Conservation (phyloP, 1,284 basidiomycete genomes). For the Leccinum cinnamomeum region DNA sequence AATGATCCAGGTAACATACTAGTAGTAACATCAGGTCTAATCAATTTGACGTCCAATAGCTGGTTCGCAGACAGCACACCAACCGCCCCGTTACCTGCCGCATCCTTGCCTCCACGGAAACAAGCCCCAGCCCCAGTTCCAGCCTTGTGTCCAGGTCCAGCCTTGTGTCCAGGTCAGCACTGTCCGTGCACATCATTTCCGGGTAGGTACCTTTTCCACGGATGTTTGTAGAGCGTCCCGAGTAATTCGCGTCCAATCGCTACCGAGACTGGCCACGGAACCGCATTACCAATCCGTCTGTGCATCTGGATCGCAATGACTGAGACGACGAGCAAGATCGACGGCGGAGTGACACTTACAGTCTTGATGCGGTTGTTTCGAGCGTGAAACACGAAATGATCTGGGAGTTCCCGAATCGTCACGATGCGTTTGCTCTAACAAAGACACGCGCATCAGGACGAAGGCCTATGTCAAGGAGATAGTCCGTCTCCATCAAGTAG, state of each 20-base stretch:
- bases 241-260: conserved; percentile 65
- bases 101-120: too few species aligned
- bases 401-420: conserved; percentile 72
- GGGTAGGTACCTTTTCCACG: too few species aligned
- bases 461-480: neutral
- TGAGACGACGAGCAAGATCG: neutral
- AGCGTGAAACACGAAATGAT: conserved; percentile 61
- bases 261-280: conserved; percentile 59
- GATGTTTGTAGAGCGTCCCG: conserved; percentile 42
- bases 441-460: conserved; percentile 1
- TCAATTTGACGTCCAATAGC: too few species aligned
- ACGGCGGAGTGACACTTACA: conserved; percentile 40
- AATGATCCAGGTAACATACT: too few species aligned
- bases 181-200: too few species aligned
- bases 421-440: conserved; percentile 60
- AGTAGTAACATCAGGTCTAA: too few species aligned
- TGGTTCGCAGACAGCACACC: too few species aligned
- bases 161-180: too few species aligned
- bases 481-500: conserved; percentile 91
- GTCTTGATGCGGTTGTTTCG: conserved; percentile 52
- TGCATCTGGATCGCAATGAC: conserved; percentile 53
- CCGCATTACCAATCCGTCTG: conserved; percentile 75
- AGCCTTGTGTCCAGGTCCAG: too few species aligned
- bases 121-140: too few species aligned
- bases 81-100: too few species aligned